Evolutionary conservation across 2,329 filamentous ascomycete species (phyloP).

Genomic region (Hirsutella minnesotensis): DNA sequence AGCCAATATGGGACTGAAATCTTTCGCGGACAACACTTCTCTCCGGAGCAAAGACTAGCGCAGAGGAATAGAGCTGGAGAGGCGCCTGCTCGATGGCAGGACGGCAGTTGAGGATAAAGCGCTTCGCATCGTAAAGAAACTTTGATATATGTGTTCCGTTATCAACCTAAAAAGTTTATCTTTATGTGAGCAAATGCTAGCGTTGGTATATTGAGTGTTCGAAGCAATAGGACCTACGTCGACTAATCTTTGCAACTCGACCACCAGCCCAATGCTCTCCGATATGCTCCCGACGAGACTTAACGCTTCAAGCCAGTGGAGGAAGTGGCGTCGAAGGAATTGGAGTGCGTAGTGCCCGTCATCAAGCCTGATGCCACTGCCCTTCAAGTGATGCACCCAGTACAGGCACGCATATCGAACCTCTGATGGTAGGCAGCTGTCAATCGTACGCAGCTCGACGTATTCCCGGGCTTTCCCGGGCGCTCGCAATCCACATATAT

Average conservation of each 20-base stretch:
- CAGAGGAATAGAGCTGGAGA: constrained; percentile 14
- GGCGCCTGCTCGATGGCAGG: constrained; percentile 6
- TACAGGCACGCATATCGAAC: constrained; percentile 26
- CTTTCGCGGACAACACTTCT: constrained; percentile 6
- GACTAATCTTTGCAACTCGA: constrained; percentile 3
- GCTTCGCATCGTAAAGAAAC: constrained; percentile 9
- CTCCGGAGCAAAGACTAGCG: constrained; percentile 11
- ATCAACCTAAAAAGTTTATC: background rate
- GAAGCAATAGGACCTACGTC: too few relatives aligned
- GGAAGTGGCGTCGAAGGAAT: constrained; percentile 25
- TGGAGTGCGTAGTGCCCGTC: constrained; percentile 9
- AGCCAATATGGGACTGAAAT: constrained; percentile 6
- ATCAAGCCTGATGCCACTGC: constrained; percentile 12
- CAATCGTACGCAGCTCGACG: background rate
- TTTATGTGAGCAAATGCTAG: background rate
- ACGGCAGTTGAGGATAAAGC: constrained; percentile 5
- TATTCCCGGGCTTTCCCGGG: constrained; percentile 1
- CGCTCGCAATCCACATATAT: constrained; percentile 6
- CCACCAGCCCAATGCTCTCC: constrained; percentile 4
- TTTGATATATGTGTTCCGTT: background rate
- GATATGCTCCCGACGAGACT: constrained; percentile 15
- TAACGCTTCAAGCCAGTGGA: constrained; percentile 28
- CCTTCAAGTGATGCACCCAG: constrained; percentile 19
- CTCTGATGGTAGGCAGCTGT: constrained; percentile 5
- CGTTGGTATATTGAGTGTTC: background rate